Evolutionary conservation across 805 yeast species (phyloP), one percentile per base, ranked within the genome.

Genomic region (Zygotorulaspora danielsina): DNA sequence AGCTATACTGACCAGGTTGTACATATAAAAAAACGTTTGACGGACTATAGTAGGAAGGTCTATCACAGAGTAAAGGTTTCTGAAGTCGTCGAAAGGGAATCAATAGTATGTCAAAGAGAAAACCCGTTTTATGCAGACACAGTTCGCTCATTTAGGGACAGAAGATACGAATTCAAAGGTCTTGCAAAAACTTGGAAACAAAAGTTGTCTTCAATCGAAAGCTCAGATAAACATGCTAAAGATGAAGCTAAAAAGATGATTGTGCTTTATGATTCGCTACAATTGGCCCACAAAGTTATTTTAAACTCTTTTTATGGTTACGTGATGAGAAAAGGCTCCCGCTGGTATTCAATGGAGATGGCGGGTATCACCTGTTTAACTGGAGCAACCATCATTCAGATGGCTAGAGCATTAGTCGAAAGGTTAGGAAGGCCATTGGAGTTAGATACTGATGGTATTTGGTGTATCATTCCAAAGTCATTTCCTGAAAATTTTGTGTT

Each of bases 331-430:
- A 93, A 93, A 55, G 99, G 98, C 27, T 93, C 98, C 0, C 74
- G 99, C 44, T 93, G 99, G 99, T 93, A 89, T 55, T 93, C 98
- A 0, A 88, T 93, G 93, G 98, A 93, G 63, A 93, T 94, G 98
- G 99, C 98, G 0, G 99, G 99, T 47, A 93, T 93, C 13, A 93
- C 99, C 0, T 94, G 98, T 72, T 71, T 89, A 34, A 93, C 98
- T 0, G 99, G 99, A 38, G 96, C 98, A 0, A 87, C 95, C 0
- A 93, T 93, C 53, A 93, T 93, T 69, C 97, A 94, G 64, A 84
- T 90, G 93, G 99, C 99, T 0, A 72, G 97, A 46, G 67, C 83
- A 1, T 67, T 93, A 43, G 96, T 93, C 10, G 97, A 90, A 59
- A 70, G 96, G 53, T 67, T 94, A 4, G 99, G 99, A 1, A 73